Percentiles rank a stretch among this genome's conserved stretches.
Conservation (phyloP, 495 filamentous ascomycete genomes). For the Hypoxylon subgilvum region DNA sequence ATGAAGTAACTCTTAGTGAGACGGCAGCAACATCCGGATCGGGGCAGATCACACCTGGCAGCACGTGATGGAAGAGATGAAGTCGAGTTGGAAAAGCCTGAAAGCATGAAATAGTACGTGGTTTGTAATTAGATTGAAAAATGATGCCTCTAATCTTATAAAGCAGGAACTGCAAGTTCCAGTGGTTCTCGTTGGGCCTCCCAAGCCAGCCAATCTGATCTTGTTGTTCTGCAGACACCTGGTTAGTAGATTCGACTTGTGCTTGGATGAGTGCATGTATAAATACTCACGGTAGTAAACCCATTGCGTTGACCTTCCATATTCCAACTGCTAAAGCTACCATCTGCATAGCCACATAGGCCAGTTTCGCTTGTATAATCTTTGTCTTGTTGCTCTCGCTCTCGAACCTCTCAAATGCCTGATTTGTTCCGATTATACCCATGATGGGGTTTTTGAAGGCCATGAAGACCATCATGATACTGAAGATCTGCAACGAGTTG, state of each 20-base stretch:
- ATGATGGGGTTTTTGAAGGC: conserved; percentile 95
- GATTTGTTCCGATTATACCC: conserved; percentile 77
- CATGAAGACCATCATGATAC: conserved; percentile 99
- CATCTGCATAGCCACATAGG: conserved; percentile 87
- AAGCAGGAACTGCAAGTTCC: conserved; percentile 69
- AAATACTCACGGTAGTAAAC: conserved; percentile 79
- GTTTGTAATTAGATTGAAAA: background rate
- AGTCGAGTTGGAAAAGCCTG: background rate
- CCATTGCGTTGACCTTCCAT: conserved; percentile 98
- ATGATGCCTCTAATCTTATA: conserved; percentile 43
- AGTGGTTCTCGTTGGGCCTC: conserved; percentile 78
- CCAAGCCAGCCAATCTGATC: conserved; percentile 96
- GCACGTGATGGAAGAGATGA: background rate
- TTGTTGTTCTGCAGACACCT: conserved; percentile 71
- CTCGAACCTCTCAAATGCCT: conserved; percentile 86
- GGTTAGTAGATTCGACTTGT: conserved; percentile 30
- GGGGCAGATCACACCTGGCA: background rate
- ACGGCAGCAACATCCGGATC: conserved; percentile 27
- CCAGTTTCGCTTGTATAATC: conserved; percentile 78
- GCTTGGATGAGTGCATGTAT: background rate
- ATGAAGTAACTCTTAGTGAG: background rate
- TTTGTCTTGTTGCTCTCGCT: conserved; percentile 75
- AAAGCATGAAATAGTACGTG: background rate
- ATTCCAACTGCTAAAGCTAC: conserved; percentile 81
- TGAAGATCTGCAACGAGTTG: conserved; percentile 97